Base-by-base conservation (phyloP, 2,329 filamentous ascomycete genomes). In the Penicillium frequentans region DNA sequence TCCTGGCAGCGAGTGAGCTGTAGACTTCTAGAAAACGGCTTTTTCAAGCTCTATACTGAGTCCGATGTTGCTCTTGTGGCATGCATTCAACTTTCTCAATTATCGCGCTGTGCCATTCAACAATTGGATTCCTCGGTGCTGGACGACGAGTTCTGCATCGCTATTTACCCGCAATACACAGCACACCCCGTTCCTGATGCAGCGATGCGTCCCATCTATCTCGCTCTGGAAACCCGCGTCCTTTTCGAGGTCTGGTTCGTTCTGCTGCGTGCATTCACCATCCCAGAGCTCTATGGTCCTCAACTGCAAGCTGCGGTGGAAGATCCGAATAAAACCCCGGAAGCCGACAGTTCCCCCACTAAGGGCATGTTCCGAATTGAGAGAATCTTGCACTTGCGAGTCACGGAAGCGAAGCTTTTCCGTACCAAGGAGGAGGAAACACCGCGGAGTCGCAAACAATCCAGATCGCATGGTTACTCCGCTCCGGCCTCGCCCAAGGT, bases 221-320 rank as follows among this genome's bases (percentile, higher is more conserved):
- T 99, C 33, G 90, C 91, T 3, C 77, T 97, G 45, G 93, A 98
- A 65, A 93, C 86, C 26, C 85, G 93, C 43, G 86, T 96, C 7
- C 81, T 96, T n/a, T 96, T 96, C 67, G 95, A 99, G 72, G 95
- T 97, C 13, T 99, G 95, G 95, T 93, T 96, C 68, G 93, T 96
- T 7, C 79, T 99, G 10, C 75, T 99, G 29, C 86, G 93, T 60
- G 92, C 93, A 0, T 97, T 97, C 73, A 91, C 93, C 0, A 88
- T 96, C 46, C 93, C 95, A 0, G 92, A 97, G 66, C 82, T 98
- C 13, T 98, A 96, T 70, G 90, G 87, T 2, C 83, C 84, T n/a
- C 82, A 84, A 56, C 64, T 63, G 16, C 55, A 67, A 10, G 60
- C 69, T 55, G 70, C 86, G 16, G 80, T 84, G 42, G 71, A 86